Conservation (phyloP, 2,329 filamentous ascomycete genomes). For the Penicillium psychrosexuale region DNA sequence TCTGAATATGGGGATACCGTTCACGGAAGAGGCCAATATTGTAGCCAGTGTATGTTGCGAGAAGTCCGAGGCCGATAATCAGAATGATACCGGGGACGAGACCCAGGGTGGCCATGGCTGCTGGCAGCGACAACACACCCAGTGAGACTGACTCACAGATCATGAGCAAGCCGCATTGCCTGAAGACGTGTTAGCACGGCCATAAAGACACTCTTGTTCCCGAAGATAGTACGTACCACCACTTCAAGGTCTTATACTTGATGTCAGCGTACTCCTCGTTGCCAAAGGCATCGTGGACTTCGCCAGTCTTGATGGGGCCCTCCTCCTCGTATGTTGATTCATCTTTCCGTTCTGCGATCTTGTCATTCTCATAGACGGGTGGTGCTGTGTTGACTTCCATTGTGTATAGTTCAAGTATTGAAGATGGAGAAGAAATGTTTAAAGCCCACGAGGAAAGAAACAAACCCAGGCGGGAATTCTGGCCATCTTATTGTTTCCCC, state of each 20-base stretch:
- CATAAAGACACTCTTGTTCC: background rate
- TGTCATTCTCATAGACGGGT: conserved; percentile 20
- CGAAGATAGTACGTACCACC: conserved; percentile 19
- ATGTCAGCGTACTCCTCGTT: conserved; percentile 27
- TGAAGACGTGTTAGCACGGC: background rate
- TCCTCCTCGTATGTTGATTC: conserved; percentile 17
- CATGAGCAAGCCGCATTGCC: conserved; percentile 27
- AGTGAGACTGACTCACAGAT: conserved; percentile 28
- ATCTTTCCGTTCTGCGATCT: conserved; percentile 20
- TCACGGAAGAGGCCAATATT: conserved; percentile 59
- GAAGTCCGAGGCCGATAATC: conserved; percentile 52
- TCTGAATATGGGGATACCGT: conserved; percentile 57
- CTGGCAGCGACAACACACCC: conserved; percentile 24
- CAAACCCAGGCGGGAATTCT: background rate
- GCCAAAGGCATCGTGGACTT: conserved; percentile 25
- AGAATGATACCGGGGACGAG: conserved; percentile 48
- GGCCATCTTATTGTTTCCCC: conserved; percentile 3
- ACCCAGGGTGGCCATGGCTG: conserved; percentile 23
- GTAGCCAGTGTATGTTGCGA: conserved; percentile 59
- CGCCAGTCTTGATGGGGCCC: conserved; percentile 19
- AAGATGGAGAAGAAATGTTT: background rate
- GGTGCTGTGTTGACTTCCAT: conserved; percentile 21
- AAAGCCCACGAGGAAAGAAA: background rate
- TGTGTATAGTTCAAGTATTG: background rate
- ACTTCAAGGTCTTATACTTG: conserved; percentile 27